Percentiles rank a stretch among this genome's conserved stretches.
phyloP scores from a whole-genome alignment of 495 filamentous ascomycete genomes.

The Acidiella bohemica region DNA sequence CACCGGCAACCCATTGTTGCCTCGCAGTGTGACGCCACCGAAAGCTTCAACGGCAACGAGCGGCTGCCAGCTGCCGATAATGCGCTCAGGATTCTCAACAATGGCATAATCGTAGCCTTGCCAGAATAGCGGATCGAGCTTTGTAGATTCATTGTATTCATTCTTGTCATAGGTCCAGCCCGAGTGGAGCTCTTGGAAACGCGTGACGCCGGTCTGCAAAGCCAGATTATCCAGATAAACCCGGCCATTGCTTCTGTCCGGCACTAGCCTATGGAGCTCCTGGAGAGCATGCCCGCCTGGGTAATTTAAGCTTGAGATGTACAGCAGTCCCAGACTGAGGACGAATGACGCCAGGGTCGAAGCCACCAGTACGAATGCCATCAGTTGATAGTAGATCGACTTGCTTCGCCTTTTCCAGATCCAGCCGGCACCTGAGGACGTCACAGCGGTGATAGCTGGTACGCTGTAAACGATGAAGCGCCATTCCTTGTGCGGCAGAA shows the following conservation, averaged over 20 bases:
- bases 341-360: slow-evolving; percentile 48
- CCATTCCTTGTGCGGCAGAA: slow-evolving; percentile 89
- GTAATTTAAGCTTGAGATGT: slow-evolving; percentile 35
- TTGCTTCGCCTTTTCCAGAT: slow-evolving; percentile 58
- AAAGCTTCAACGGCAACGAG: slow-evolving; percentile 57
- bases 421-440: slow-evolving; percentile 58
- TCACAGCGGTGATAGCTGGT: slow-evolving; percentile 64
- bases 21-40: slow-evolving; percentile 49
- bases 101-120: slow-evolving; percentile 66
- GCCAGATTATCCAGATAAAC: slow-evolving; percentile 74
- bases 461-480: slow-evolving; percentile 87
- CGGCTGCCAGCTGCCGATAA: slow-evolving; percentile 58
- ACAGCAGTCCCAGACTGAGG: slow-evolving; percentile 48
- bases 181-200: slow-evolving; percentile 51
- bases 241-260: slow-evolving; percentile 14
- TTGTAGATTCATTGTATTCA: slow-evolving; percentile 38
- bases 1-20: slow-evolving; percentile 30
- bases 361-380: slow-evolving; percentile 40
- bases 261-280: slow-evolving; percentile 19
- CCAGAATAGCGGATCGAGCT: slow-evolving; percentile 63
- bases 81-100: slow-evolving; percentile 46
- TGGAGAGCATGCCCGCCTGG: slow-evolving; percentile 27
- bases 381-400: slow-evolving; percentile 39
- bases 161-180: slow-evolving; percentile 53
- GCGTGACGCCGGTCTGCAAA: slow-evolving; percentile 88